Evolutionary conservation across 2,329 filamentous ascomycete genomes (phyloP).

Genomic region (Nigrograna mackinnonii): DNA sequence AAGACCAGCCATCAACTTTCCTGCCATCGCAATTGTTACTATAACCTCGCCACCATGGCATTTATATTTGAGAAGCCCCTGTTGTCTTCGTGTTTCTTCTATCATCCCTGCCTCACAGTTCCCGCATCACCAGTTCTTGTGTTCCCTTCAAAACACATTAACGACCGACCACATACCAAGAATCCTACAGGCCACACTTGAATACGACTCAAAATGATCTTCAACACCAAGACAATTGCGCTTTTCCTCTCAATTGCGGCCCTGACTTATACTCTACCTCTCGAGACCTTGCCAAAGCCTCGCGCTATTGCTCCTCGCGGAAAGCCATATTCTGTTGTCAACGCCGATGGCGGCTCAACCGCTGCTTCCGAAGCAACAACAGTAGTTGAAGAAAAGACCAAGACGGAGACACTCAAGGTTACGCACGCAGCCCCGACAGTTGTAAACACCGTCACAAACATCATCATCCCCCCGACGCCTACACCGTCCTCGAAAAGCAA

Average conservation of each 20-base stretch:
- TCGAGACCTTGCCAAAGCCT: constrained; percentile 20
- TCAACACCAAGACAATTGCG: constrained; percentile 21
- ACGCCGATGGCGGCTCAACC: constrained; percentile 41
- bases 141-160: background rate
- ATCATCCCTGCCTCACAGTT: constrained; percentile 11
- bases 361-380: constrained; percentile 22
- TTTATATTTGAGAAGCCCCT: constrained; percentile 17
- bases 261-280: constrained; percentile 24
- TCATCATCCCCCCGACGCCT: constrained; percentile 6
- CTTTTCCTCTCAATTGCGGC: constrained; percentile 24
- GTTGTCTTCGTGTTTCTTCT: constrained; percentile 9
- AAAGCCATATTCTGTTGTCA: constrained; percentile 43
- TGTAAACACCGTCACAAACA: constrained; percentile 27
- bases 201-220: constrained; percentile 26
- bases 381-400: constrained; percentile 16
- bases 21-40: constrained; percentile 25
- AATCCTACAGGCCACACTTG: no score
- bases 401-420: constrained; percentile 30
- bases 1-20: constrained; percentile 31
- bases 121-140: background rate
- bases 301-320: constrained; percentile 20
- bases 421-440: constrained; percentile 23
- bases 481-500: background rate
- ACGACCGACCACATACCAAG: background rate
- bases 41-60: constrained; percentile 18